These are phyloP conservation scores for Stevia rebaudiana DNA, from an alignment of 140 eudicot species.

Conservation along the genomic window DNA sequence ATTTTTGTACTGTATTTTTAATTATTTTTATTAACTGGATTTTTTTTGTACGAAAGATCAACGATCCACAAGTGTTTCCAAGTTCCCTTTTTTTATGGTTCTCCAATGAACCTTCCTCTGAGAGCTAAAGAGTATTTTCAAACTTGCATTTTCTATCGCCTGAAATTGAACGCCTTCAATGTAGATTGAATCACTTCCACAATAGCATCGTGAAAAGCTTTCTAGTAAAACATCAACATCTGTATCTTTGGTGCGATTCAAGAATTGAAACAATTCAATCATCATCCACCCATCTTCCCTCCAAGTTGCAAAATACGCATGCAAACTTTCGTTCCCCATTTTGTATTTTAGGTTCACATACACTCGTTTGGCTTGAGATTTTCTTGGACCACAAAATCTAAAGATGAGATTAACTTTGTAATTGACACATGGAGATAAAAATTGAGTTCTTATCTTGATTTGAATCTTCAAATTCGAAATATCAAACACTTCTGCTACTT, in stretches of 20 bases:
- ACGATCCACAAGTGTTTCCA: too few relatives aligned
- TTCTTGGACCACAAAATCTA: not conserved
- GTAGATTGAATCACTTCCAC: slow-evolving; percentile 6
- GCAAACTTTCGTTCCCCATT: not conserved
- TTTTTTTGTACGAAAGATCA: too few relatives aligned
- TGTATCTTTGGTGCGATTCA: slow-evolving; percentile 1
- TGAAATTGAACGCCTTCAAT: slow-evolving; percentile 16
- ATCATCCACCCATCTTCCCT: slow-evolving; percentile 12
- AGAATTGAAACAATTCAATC: slow-evolving; percentile 11
- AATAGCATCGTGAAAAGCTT: slow-evolving; percentile 14
- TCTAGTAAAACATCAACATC: slow-evolving; percentile 1
- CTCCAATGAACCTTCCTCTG: too few relatives aligned
- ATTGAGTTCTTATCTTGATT: not conserved
- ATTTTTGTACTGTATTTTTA: too few relatives aligned
- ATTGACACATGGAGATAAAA: not conserved
- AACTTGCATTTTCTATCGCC: slow-evolving; percentile 15
- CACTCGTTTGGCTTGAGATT: not conserved
- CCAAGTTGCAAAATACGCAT: slow-evolving; percentile 14
- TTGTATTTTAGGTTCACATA: slow-evolving; percentile 14
- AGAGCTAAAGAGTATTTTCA: not conserved
- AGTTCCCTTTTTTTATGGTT: too few relatives aligned
- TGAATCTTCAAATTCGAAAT: slow-evolving; percentile 1
- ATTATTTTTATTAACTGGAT: too few relatives aligned
- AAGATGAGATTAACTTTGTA: slow-evolving; percentile 13
- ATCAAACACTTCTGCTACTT: slow-evolving; percentile 4